phyloP scores from a whole-genome alignment of 129 eudicot genomes.

The Scalesia atractyloides region DNA sequence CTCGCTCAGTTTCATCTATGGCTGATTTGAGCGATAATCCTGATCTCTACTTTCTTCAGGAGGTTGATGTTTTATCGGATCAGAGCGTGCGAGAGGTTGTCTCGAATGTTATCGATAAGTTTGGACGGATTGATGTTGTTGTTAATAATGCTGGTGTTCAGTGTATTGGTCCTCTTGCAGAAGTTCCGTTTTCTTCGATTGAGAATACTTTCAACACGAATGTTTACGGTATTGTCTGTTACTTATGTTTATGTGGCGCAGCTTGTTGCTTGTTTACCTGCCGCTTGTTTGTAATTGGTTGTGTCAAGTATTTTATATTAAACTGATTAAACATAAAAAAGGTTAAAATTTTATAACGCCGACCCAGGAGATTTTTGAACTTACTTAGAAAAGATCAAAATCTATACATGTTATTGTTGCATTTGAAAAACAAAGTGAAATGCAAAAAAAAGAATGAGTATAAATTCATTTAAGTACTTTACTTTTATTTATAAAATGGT shows the following conservation, averaged over 20 bases:
- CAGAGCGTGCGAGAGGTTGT: slow-evolving; percentile 59
- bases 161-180: slow-evolving; percentile 92
- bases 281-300: no score
- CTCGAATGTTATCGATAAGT: slow-evolving; percentile 45
- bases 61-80: slow-evolving; percentile 71
- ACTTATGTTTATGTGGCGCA: neutral
- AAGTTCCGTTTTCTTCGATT: slow-evolving; percentile 62
- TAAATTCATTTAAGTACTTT: no score
- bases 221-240: slow-evolving; percentile 61
- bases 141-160: slow-evolving; percentile 96
- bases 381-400: no score
- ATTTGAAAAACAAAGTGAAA: no score
- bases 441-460: no score
- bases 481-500: no score
- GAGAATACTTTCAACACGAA: slow-evolving; percentile 75
- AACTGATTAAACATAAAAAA: no score
- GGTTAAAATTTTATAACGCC: no score
- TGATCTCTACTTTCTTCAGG: slow-evolving; percentile 47
- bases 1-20: slow-evolving; percentile 62
- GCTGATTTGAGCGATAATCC: slow-evolving; percentile 44
- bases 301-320: no score
- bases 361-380: no score
- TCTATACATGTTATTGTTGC: no score
- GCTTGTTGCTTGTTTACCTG: neutral
- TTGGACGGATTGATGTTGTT: slow-evolving; percentile 74